Conservation (phyloP, 2,329 filamentous ascomycete species). For the Didymella pinodella region DNA sequence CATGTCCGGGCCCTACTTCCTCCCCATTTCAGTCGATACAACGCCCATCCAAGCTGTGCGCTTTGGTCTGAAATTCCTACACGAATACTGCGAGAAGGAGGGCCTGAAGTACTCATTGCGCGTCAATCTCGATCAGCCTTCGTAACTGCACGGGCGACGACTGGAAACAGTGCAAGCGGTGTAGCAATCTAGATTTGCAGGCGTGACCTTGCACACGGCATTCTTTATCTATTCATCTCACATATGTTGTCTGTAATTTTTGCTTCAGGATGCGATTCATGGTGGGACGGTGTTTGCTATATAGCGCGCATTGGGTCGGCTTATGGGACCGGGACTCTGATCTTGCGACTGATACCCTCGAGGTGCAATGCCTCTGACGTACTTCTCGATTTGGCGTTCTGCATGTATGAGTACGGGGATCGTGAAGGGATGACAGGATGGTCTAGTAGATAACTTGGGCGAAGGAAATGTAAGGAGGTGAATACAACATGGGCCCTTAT, state of each 20-base stretch:
- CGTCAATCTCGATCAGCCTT: conserved; percentile 40
- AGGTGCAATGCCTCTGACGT: conserved; percentile 18
- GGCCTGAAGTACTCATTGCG: conserved; percentile 35
- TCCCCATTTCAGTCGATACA: conserved; percentile 53
- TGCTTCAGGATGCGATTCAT: conserved; percentile 3
- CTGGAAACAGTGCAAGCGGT: neutral
- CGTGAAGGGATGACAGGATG: neutral
- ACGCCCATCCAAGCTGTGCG: conserved; percentile 56
- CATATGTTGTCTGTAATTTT: conserved; percentile 6
- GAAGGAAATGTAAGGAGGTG: neutral
- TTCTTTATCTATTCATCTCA: neutral
- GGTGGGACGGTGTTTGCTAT: neutral
- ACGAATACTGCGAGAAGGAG: conserved; percentile 54
- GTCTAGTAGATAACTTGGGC: neutral
- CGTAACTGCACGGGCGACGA: conserved; percentile 19
- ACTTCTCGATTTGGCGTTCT: conserved; percentile 6
- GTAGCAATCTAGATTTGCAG: neutral
- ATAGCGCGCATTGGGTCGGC: conserved; percentile 13
- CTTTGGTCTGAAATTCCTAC: conserved; percentile 53
- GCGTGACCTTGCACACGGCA: neutral
- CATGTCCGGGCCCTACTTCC: conserved; percentile 50
- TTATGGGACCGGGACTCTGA: conserved; percentile 9
- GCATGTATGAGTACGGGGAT: conserved; percentile 3
- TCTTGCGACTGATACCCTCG: conserved; percentile 21
- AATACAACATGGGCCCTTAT: neutral